Percentiles rank a stretch among this genome's conserved stretches.
Evolutionary conservation across 495 filamentous ascomycete genomes (phyloP).

Genomic region (Podospora sp.): DNA sequence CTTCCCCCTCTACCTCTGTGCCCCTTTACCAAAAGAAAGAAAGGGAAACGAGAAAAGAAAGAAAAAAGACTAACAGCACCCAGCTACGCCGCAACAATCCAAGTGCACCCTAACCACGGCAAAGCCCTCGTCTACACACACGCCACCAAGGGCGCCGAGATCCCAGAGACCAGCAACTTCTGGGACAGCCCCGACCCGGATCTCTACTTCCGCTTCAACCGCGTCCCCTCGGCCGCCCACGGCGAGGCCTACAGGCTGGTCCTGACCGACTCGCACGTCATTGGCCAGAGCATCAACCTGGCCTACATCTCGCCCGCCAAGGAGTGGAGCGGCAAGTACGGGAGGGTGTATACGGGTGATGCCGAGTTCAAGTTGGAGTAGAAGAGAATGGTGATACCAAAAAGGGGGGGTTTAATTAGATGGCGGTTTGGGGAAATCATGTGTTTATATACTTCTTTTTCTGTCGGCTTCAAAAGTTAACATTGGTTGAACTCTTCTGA

Average conservation of each 20-base stretch:
- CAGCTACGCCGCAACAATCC: constrained; percentile 10
- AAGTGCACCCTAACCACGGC: background rate
- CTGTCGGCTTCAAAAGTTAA: too few species aligned
- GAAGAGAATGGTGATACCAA: background rate
- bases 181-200: constrained; percentile 8
- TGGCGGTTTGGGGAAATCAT: background rate
- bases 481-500: background rate
- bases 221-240: background rate
- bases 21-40: background rate
- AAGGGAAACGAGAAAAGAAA: background rate
- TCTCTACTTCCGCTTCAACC: constrained; percentile 7
- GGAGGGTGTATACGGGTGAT: constrained; percentile 1
- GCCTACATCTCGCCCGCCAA: background rate
- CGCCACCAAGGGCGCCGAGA: background rate
- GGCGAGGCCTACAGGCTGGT: background rate
- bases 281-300: background rate
- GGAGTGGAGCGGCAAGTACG: background rate
- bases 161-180: background rate
- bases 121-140: background rate
- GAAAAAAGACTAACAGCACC: background rate
- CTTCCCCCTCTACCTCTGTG: background rate
- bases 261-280: constrained; percentile 2
- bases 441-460: too few species aligned
- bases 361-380: background rate
- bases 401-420: background rate